These are phyloP conservation scores for Fagus sylvatica DNA, from an alignment of 306 rosid genomes.

Conservation along the genomic window DNA sequence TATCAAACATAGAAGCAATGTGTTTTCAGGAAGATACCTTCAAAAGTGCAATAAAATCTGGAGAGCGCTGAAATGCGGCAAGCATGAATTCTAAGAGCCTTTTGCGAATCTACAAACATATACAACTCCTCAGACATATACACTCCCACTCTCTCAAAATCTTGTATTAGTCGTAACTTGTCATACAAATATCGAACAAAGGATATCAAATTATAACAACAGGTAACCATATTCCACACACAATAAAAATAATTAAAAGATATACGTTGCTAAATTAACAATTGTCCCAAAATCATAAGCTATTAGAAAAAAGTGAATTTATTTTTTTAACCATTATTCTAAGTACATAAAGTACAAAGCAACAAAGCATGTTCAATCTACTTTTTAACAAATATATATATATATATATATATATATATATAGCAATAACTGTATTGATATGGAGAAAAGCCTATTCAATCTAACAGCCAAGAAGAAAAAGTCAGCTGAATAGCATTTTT, in stretches of 20 bases:
- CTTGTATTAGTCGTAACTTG: background rate
- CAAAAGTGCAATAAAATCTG: conserved; percentile 76
- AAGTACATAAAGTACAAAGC: background rate
- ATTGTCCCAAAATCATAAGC: too few species aligned
- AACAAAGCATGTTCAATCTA: background rate
- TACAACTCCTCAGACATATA: conserved; percentile 7
- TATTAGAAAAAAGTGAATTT: too few species aligned
- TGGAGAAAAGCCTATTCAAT: too few species aligned
- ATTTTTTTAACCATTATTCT: too few species aligned
- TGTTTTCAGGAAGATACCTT: conserved; percentile 54
- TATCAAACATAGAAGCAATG: conserved; percentile 17
- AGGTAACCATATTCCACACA: background rate
- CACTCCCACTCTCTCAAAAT: background rate
- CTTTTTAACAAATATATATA: background rate
- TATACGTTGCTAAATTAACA: too few species aligned
- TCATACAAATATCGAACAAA: background rate
- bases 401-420: too few species aligned
- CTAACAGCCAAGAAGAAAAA: background rate
- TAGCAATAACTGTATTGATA: too few species aligned
- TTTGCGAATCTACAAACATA: conserved; percentile 66
- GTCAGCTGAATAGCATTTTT: background rate
- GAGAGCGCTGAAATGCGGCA: conserved; percentile 83
- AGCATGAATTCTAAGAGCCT: conserved; percentile 88
- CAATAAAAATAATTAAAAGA: background rate
- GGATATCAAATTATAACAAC: background rate